Conservation (phyloP, 2,329 filamentous ascomycete genomes). For the Phialophora macrospora region DNA sequence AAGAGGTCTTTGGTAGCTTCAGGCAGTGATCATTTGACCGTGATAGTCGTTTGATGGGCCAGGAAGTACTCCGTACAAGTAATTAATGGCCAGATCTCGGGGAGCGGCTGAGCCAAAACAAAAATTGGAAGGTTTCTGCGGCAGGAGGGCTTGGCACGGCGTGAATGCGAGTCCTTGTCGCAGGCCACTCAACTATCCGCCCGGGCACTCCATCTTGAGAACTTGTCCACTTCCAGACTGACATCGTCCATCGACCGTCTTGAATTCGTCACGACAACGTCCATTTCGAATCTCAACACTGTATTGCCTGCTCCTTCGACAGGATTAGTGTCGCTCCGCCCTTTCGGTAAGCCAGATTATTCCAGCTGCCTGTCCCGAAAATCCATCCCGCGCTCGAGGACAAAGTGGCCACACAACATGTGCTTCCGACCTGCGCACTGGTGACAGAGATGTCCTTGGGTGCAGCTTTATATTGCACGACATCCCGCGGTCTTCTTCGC, state of each 20-base stretch:
- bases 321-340: slow-evolving; percentile 28
- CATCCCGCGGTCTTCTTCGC: slow-evolving; percentile 6
- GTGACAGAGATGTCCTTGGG: slow-evolving; percentile 21
- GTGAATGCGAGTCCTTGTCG: slow-evolving; percentile 9
- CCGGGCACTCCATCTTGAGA: slow-evolving; percentile 27
- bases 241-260: slow-evolving; percentile 27
- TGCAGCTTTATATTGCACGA: slow-evolving; percentile 21
- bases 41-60: no score
- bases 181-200: slow-evolving; percentile 7
- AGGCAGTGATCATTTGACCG: background rate
- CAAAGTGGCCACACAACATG: slow-evolving; percentile 40
- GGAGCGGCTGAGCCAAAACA: slow-evolving; percentile 2
- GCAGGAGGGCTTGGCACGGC: slow-evolving; percentile 6
- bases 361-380: slow-evolving; percentile 34
- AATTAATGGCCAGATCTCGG: background rate
- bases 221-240: slow-evolving; percentile 28
- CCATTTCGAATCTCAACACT: slow-evolving; percentile 27
- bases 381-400: slow-evolving; percentile 32
- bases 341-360: slow-evolving; percentile 37
- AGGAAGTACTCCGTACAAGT: no score
- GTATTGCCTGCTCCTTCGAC: slow-evolving; percentile 27
- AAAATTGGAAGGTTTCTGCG: slow-evolving; percentile 4
- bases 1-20: background rate
- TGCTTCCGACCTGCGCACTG: slow-evolving; percentile 21
- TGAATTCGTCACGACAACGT: slow-evolving; percentile 26